Evolutionary conservation across 2,329 filamentous ascomycete species (phyloP).

Genomic region (Penicillium crustosum): DNA sequence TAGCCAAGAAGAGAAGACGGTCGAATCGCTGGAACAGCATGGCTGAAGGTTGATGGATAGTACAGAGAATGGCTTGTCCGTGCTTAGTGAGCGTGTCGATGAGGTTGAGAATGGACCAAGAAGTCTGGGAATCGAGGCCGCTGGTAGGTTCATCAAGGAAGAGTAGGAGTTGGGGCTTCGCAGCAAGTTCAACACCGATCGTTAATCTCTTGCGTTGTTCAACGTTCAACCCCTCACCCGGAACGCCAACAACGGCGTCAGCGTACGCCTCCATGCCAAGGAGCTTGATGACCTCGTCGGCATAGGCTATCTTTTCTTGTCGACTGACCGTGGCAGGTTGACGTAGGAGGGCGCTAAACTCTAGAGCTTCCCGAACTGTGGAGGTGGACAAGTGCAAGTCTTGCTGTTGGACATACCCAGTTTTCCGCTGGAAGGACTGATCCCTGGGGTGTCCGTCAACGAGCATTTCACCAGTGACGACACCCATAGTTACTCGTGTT

Average conservation of each 20-base stretch:
- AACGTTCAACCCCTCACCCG: conserved; percentile 68
- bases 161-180: background rate
- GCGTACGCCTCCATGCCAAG: conserved; percentile 87
- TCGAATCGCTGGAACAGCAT: conserved; percentile 4
- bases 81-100: background rate
- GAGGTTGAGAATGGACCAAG: conserved; percentile 1
- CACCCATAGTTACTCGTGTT: conserved; percentile 59
- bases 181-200: conserved; percentile 7
- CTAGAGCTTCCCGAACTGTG: conserved; percentile 82
- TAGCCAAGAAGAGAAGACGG: conserved; percentile 56
- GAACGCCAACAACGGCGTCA: conserved; percentile 81
- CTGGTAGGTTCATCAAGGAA: conserved; percentile 6
- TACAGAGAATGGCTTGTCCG: conserved; percentile 3
- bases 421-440: conserved; percentile 61
- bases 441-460: conserved; percentile 61
- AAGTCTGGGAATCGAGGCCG: background rate
- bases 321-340: conserved; percentile 70
- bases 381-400: conserved; percentile 78
- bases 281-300: conserved; percentile 77
- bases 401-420: conserved; percentile 68
- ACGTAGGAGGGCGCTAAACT: conserved; percentile 79
- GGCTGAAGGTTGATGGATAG: conserved; percentile 3
- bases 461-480: conserved; percentile 66
- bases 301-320: conserved; percentile 77
- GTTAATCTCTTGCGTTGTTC: conserved; percentile 58